These are phyloP conservation scores for Thermochaetoides thermophila DNA, from an alignment of 495 filamentous ascomycete species.

Conservation along the genomic window DNA sequence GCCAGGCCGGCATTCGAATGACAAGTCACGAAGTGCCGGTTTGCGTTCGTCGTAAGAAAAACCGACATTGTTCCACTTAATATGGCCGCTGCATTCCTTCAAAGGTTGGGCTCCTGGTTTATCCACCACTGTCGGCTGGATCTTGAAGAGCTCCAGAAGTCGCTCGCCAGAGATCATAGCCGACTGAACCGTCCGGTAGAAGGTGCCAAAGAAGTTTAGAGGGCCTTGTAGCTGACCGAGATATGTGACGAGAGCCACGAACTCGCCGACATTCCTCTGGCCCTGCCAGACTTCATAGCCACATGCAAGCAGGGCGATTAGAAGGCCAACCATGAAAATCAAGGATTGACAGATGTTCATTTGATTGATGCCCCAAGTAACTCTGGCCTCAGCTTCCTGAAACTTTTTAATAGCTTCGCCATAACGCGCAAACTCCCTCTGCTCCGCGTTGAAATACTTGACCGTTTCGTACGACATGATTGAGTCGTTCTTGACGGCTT, in stretches of 20 bases:
- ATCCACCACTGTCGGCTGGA: conserved; percentile 75
- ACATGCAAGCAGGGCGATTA: conserved; percentile 51
- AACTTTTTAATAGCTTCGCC: conserved; percentile 63
- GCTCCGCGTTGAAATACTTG: conserved; percentile 96
- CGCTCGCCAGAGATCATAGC: conserved; percentile 95
- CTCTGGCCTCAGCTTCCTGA: conserved; percentile 76
- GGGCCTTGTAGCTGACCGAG: conserved; percentile 86
- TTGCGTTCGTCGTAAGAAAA: conserved; percentile 85
- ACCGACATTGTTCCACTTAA: conserved; percentile 72
- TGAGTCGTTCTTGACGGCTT: conserved; percentile 96
- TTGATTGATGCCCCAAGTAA: conserved; percentile 71
- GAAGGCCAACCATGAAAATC: conserved; percentile 81
- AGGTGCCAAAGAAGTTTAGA: conserved; percentile 94
- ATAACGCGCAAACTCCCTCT: conserved; percentile 82
- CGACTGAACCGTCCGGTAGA: conserved; percentile 90
- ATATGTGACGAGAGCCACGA: conserved; percentile 72
- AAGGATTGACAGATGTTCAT: conserved; percentile 92
- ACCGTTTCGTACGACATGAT: conserved; percentile 97
- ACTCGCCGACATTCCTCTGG: conserved; percentile 56
- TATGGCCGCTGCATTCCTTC: conserved; percentile 56
- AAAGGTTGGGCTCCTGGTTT: conserved; percentile 34
- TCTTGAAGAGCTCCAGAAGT: conserved; percentile 84
- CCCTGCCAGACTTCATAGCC: conserved; percentile 76
- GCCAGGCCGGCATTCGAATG: conserved; percentile 70
- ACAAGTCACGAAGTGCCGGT: conserved; percentile 67